Evolutionary conservation across 2,329 filamentous ascomycete species (phyloP).

Genomic region (Aspergillus pseudoglaucus): DNA sequence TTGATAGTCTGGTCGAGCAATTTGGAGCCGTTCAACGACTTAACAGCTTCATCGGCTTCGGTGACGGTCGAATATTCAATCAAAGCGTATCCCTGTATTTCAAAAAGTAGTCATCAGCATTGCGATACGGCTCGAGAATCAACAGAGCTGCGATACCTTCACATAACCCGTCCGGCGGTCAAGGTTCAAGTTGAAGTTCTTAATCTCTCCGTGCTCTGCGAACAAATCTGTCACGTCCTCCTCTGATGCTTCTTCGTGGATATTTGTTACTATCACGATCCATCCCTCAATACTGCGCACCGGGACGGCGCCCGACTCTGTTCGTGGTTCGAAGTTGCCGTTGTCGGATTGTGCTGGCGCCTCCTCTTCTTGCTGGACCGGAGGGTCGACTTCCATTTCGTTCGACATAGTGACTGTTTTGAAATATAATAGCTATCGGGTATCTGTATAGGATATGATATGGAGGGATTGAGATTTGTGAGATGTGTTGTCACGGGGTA

Average conservation of each 20-base stretch:
- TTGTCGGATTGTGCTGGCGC: constrained; percentile 20
- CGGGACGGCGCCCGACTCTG: constrained; percentile 44
- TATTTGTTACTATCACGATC: constrained; percentile 64
- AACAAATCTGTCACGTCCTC: constrained; percentile 62
- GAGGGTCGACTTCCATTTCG: constrained; percentile 43
- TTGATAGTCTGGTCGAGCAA: constrained; percentile 59
- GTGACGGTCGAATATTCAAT: constrained; percentile 60
- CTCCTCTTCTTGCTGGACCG: constrained; percentile 31
- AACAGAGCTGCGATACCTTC: constrained; percentile 46
- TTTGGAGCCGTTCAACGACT: constrained; percentile 54
- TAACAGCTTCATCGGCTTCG: constrained; percentile 58
- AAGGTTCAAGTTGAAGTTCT: constrained; percentile 61
- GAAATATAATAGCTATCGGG: neutral
- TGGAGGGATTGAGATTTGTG: neutral
- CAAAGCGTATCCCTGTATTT: constrained; percentile 56
- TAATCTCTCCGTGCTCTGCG: constrained; percentile 61
- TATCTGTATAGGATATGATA: neutral
- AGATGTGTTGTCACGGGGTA: neutral
- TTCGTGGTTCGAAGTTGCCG: constrained; percentile 36
- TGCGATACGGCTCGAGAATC: neutral
- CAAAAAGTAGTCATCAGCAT: neutral
- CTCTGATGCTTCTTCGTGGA: constrained; percentile 62
- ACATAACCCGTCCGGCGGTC: constrained; percentile 62
- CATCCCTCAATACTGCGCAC: constrained; percentile 64
- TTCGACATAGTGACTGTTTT: constrained; percentile 28